Percentiles rank a stretch among this genome's conserved stretches.
These are phyloP conservation scores for Talaromyces liani DNA, from an alignment of 495 filamentous ascomycete species.

Conservation along the genomic window DNA sequence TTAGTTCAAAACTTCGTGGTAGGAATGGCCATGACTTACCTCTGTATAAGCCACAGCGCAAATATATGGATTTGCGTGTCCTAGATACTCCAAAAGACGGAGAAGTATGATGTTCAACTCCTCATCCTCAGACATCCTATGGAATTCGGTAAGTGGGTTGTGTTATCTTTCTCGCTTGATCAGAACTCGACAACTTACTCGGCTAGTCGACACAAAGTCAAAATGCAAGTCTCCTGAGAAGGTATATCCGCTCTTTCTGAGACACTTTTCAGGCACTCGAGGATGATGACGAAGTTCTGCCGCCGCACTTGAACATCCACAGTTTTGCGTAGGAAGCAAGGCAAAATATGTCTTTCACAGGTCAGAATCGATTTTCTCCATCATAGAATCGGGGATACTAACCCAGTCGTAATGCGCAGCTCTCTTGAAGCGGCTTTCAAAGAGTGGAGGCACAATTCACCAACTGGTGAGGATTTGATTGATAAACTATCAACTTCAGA, in stretches of 20 bases:
- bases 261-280: conserved; percentile 63
- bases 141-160: not conserved
- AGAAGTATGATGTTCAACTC: conserved; percentile 81
- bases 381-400: too few species aligned
- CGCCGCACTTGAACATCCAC: conserved; percentile 37
- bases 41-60: conserved; percentile 76
- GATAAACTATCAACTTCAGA: conserved; percentile 49
- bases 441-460: conserved; percentile 74
- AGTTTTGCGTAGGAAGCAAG: conserved; percentile 53
- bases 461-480: conserved; percentile 55
- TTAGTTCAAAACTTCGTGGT: conserved; percentile 8
- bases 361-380: too few species aligned
- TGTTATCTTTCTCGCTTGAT: not conserved
- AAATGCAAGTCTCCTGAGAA: conserved; percentile 74
- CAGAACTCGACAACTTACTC: conserved; percentile 32
- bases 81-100: conserved; percentile 77
- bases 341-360: conserved; percentile 49
- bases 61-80: conserved; percentile 71
- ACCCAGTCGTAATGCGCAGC: conserved; percentile 73
- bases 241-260: conserved; percentile 56
- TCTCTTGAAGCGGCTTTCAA: conserved; percentile 79
- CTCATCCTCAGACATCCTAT: conserved; percentile 57
- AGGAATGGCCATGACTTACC: conserved; percentile 33
- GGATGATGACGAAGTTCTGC: conserved; percentile 57
- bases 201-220: conserved; percentile 77